Evolutionary conservation across 306 rosid genomes (phyloP), one percentile per base, ranked within the genome.

Genomic region (Betula pendula): DNA sequence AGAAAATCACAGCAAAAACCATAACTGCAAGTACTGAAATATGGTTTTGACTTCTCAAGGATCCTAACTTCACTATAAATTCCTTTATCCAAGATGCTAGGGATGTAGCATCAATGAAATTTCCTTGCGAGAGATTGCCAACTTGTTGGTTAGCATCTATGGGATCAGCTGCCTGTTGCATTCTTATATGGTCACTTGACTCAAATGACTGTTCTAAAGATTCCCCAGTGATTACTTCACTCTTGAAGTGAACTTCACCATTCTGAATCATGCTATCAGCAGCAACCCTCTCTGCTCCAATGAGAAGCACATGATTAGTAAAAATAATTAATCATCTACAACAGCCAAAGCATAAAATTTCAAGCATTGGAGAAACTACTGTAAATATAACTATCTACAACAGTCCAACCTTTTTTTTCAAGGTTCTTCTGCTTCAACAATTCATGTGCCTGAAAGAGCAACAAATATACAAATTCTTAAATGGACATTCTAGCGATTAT

Each of bases 401-500:
- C 56, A 59, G 71, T 70, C 83, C 43, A 62, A 89, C 96, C 96
- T 86, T 52, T 86, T 75, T 82, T 84, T 79, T 82, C 92, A 22
- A 83, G 84, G 68, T 73, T 84, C 81, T 92, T 95, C 84, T 63
- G 78, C 86, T 83, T 87, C 87, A 91, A 82, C 78, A 88, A 66
- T 52, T 89, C 96, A 19, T 89, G 97, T 15, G 96, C 99, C 99
- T 96, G 90, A 67, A 77, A 80, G 72, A 81, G 68, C 51, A 70
- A 63, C 58, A 33, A 27, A 9, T 51, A 69, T n/a, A 20, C 8
- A 43, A 63, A 75, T 38, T 80, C 58, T 71, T 63, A 24, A 80
- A 79, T 48, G 33, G 66, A 24, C 73, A 66, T 45, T 62, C 47
- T 15, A 72, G 70, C 55, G 19, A 17, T 56, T 69, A 81, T 29